These are phyloP conservation scores for Choanephora cucurbitarum DNA, from an alignment of 371 early-diverging fungal species.

Conservation along the genomic window DNA sequence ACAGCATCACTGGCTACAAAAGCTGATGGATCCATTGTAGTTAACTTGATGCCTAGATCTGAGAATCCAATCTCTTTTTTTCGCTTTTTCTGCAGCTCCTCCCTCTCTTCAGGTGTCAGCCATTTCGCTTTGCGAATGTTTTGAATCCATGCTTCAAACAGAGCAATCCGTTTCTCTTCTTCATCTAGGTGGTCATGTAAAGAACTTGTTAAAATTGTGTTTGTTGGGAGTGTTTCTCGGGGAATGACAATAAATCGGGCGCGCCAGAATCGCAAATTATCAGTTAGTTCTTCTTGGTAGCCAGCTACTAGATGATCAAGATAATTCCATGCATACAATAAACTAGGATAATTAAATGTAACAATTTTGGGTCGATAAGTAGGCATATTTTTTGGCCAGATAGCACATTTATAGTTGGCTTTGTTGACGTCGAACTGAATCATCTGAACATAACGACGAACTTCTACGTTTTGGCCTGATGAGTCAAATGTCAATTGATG, in stretches of 20 bases:
- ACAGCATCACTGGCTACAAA: constrained; percentile 34
- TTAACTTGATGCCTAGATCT: constrained; percentile 45
- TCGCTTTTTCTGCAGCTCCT: constrained; percentile 44
- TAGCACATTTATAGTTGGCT: constrained; percentile 74
- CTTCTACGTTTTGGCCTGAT: constrained; percentile 77
- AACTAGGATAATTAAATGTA: constrained; percentile 74
- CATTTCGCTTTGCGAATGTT: constrained; percentile 67
- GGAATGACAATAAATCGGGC: constrained; percentile 92
- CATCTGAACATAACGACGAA: constrained; percentile 85
- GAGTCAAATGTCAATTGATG: constrained; percentile 77
- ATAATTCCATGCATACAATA: constrained; percentile 93
- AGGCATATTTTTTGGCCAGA: constrained; percentile 83
- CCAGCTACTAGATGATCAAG: constrained; percentile 88
- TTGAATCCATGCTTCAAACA: constrained; percentile 86
- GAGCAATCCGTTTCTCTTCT: constrained; percentile 87
- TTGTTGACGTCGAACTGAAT: constrained; percentile 59
- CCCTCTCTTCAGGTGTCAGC: constrained; percentile 49
- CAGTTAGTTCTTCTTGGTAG: constrained; percentile 81
- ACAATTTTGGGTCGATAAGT: constrained; percentile 61
- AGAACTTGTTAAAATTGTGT: constrained; percentile 25
- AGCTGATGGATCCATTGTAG: constrained; percentile 53
- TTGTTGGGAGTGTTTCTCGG: constrained; percentile 62
- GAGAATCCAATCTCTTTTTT: constrained; percentile 40
- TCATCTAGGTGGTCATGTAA: constrained; percentile 72
- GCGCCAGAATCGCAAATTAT: constrained; percentile 83